These are phyloP conservation scores for Cyclanthera cordifolia DNA, from an alignment of 306 rosid species.

Conservation along the genomic window DNA sequence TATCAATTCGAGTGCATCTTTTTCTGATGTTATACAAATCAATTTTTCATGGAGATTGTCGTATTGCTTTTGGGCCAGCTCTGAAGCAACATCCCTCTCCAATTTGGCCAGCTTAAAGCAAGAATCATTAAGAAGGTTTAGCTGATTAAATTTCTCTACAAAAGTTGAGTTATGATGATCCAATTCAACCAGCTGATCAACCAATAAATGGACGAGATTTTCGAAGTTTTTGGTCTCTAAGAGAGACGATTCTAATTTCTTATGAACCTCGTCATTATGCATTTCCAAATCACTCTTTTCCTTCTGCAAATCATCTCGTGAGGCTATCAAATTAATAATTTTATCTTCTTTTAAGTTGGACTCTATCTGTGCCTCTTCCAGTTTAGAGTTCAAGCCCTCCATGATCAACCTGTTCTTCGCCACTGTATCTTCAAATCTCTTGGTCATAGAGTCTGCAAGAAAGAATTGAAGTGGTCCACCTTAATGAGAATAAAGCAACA, in stretches of 20 bases:
- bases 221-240: conserved; percentile 51
- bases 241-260: conserved; percentile 42
- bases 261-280: conserved; percentile 34
- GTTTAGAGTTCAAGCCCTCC: conserved; percentile 50
- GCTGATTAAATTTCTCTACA: conserved; percentile 49
- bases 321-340: conserved; percentile 29
- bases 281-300: conserved; percentile 49
- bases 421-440: conserved; percentile 48
- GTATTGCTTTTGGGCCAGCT: conserved; percentile 43
- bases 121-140: conserved; percentile 47
- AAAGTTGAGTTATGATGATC: conserved; percentile 51
- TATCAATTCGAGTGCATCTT: conserved; percentile 28
- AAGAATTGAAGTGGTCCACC: conserved; percentile 10
- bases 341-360: conserved; percentile 53
- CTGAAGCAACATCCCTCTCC: conserved; percentile 48
- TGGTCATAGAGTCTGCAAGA: conserved; percentile 51
- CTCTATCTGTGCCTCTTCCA: conserved; percentile 46
- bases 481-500: not conserved
- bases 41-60: conserved; percentile 43
- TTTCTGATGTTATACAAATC: conserved; percentile 40
- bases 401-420: conserved; percentile 37
- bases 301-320: conserved; percentile 36
- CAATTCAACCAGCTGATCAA: conserved; percentile 40
- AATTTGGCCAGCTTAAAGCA: conserved; percentile 52
- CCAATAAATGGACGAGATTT: conserved; percentile 35